Base-by-base conservation (phyloP, 208 protist species). In the Crithidia acanthocephali region DNA sequence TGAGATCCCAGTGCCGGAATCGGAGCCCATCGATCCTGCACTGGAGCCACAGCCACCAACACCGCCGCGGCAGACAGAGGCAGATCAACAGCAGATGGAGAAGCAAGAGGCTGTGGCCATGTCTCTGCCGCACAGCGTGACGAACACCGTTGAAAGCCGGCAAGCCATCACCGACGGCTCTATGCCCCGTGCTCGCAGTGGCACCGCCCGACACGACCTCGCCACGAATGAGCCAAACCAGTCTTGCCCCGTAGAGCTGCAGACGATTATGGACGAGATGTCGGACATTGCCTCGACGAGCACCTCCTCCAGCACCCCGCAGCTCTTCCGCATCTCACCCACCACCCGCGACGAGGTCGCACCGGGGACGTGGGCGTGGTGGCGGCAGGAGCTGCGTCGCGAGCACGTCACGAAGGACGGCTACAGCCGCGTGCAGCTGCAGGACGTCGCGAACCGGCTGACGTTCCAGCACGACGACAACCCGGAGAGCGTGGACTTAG, bases 351-450 rank as follows among this genome's bases (percentile, higher is more conserved):
- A 58, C 30, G 68, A 83, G 23, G 51, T 60, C 51, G 73, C 74
- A 40, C 61, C 71, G 16, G 83, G 82, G 20, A 84, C 80, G 60
- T 92, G 86, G 90, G 69, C 74, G 61, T 95, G 90, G 90, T 95
- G 90, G 90, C 80, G 82, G 30, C 73, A 90, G 15, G 83, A 91
- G 74, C 64, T 95, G 51, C 77, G 82, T n/a, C 63, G 65, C 23
- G 76, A 88, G 42, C 76, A 72, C 27, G 68, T 95, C 25, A 92
- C 90, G n/a, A 84, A 85, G 59, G 86, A 92, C 62, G 77, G 80
- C 60, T 74, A 60, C 66, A 83, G 67, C 45, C 80, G 86, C 40
- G 51, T 60, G 15, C 80, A 76, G 62, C 76, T 95, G 62, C 83
- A 92, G 66, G 86, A 91, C 52, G 50, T 95, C 20, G 80, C 68